Evolutionary conservation across 106 monocot species (phyloP).

Genomic region (Allium sativum): DNA sequence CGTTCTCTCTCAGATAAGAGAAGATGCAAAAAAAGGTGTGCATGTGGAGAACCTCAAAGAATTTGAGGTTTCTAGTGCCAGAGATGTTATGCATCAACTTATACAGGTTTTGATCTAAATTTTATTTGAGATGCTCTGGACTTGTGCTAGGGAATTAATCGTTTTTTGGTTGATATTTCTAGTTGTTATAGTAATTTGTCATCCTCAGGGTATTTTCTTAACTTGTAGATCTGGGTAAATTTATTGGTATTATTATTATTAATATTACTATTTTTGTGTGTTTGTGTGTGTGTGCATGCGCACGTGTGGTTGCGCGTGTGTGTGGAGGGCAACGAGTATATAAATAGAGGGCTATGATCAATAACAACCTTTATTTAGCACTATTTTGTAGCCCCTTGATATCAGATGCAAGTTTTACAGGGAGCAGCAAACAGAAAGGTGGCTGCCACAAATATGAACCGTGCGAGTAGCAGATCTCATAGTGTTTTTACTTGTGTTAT

Average conservation of each 20-base stretch:
- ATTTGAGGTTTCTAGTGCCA: slow-evolving; percentile 77
- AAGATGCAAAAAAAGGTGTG: slow-evolving; percentile 85
- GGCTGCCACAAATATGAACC: slow-evolving; percentile 89
- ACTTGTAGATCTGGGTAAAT: no score
- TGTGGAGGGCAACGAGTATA: background rate
- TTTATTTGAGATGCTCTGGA: background rate
- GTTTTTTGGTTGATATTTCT: no score
- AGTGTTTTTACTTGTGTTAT: slow-evolving; percentile 94
- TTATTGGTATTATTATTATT: no score
- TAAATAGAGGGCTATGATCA: background rate
- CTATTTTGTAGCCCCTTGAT: no score
- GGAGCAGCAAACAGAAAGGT: slow-evolving; percentile 94
- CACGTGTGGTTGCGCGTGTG: no score
- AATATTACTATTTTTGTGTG: no score
- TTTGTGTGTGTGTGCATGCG: no score
- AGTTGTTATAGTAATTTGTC: no score
- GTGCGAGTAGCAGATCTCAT: slow-evolving; percentile 94
- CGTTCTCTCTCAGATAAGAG: slow-evolving; percentile 54
- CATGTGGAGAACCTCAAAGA: slow-evolving; percentile 88
- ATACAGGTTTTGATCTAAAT: slow-evolving; percentile 47
- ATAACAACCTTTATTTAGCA: no score
- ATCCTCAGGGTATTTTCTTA: no score
- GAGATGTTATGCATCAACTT: slow-evolving; percentile 91
- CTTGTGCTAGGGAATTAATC: no score
- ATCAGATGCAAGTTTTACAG: no score